Percentiles rank a stretch among this genome's conserved stretches.
Evolutionary conservation across 805 yeast species (phyloP).

Genomic region (Candida silvatica): DNA sequence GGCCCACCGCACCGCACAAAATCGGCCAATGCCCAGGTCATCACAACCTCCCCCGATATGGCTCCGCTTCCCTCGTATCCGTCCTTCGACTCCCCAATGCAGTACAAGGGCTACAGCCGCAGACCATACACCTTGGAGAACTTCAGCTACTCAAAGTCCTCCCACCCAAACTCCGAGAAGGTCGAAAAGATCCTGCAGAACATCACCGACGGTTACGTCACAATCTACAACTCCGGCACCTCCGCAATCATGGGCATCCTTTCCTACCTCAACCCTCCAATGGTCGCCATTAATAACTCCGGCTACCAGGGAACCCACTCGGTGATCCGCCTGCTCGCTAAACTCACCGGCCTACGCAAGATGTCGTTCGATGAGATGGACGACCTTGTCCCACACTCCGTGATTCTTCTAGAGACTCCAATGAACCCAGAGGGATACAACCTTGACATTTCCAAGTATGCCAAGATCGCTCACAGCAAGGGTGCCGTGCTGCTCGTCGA

Average conservation of each 20-base stretch:
- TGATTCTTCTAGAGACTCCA: slow-evolving; percentile 44
- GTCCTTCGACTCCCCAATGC: slow-evolving; percentile 18
- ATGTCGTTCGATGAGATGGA: slow-evolving; percentile 26
- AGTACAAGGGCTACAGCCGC: slow-evolving; percentile 7
- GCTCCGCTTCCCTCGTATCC: slow-evolving; percentile 17
- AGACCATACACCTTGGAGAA: slow-evolving; percentile 19
- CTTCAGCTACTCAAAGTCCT: slow-evolving; percentile 30
- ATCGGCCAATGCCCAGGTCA: too few relatives aligned
- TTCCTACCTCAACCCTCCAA: slow-evolving; percentile 37
- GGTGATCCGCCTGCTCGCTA: slow-evolving; percentile 33
- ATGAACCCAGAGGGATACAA: slow-evolving; percentile 43
- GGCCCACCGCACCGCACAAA: slow-evolving; percentile 1
- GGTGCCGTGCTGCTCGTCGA: slow-evolving; percentile 40
- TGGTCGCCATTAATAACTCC: slow-evolving; percentile 34
- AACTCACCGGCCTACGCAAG: slow-evolving; percentile 32
- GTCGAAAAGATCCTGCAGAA: slow-evolving; percentile 38
- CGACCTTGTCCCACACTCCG: slow-evolving; percentile 30
- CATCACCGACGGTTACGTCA: slow-evolving; percentile 36
- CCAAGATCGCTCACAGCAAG: slow-evolving; percentile 33
- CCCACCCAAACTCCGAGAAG: slow-evolving; percentile 39
- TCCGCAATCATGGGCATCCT: slow-evolving; percentile 43
- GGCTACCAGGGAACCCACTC: slow-evolving; percentile 47
- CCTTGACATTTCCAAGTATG: slow-evolving; percentile 33
- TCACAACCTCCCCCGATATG: neutral
- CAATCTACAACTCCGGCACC: slow-evolving; percentile 42